These are phyloP conservation scores for Microstegium vimineum DNA, from an alignment of 176 grass and related monocot genomes.

Conservation along the genomic window DNA sequence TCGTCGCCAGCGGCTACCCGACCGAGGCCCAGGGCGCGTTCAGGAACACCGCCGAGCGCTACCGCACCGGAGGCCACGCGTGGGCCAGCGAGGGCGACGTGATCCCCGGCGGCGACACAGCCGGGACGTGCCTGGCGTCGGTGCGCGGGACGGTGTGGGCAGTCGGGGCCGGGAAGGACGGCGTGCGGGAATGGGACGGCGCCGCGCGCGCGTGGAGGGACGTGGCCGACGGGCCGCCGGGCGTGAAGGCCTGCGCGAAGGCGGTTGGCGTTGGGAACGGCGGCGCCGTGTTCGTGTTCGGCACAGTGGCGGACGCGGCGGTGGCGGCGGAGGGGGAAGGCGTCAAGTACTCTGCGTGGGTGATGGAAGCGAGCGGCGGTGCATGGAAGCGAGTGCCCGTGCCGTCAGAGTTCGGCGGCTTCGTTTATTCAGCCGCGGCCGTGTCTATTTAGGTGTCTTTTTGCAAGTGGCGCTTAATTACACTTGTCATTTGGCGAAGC, in stretches of 20 bases:
- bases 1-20: conserved; percentile 56
- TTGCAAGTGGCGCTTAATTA: background rate
- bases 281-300: conserved; percentile 23
- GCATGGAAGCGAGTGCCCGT: conserved; percentile 35
- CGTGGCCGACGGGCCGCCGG: conserved; percentile 37
- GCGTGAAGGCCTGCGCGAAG: conserved; percentile 33
- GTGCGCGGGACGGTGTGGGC: conserved; percentile 41
- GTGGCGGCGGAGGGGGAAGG: background rate
- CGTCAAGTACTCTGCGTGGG: conserved; percentile 15
- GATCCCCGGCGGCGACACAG: background rate
- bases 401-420: conserved; percentile 32
- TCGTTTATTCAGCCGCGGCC: conserved; percentile 36
- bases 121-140: conserved; percentile 20
- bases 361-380: conserved; percentile 15
- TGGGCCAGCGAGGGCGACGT: conserved; percentile 43
- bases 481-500: background rate
- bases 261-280: conserved; percentile 5
- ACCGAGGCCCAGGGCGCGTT: conserved; percentile 50
- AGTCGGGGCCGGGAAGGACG: conserved; percentile 19
- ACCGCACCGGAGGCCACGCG: background rate
- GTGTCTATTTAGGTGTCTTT: conserved; percentile 23
- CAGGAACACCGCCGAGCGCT: conserved; percentile 43
- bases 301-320: conserved; percentile 8
- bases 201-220: conserved; percentile 29
- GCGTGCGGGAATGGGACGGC: conserved; percentile 44